Percentiles rank a stretch among this genome's conserved stretches.
These are phyloP conservation scores for Talaromyces wortmannii DNA, from an alignment of 495 filamentous ascomycete genomes.

Conservation along the genomic window DNA sequence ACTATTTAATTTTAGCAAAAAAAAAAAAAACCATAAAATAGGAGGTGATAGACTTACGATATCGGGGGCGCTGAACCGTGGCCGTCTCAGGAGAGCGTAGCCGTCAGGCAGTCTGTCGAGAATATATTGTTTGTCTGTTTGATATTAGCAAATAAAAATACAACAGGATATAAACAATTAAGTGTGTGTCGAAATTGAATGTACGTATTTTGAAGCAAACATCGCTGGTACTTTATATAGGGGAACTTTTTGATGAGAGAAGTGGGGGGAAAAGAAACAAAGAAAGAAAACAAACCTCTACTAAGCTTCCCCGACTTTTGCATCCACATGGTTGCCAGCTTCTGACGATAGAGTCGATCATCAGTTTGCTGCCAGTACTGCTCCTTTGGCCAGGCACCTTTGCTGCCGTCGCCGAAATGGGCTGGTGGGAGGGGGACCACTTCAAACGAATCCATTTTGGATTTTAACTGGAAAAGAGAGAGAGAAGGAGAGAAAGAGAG, in stretches of 20 bases:
- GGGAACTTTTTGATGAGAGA: no score
- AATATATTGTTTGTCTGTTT: constrained; percentile 38
- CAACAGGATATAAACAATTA: neutral
- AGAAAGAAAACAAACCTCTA: constrained; percentile 18
- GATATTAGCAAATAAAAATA: neutral
- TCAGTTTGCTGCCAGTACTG: constrained; percentile 11
- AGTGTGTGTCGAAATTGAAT: no score
- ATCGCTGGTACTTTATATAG: neutral
- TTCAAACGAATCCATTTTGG: constrained; percentile 9
- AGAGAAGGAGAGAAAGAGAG: neutral
- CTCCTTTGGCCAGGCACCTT: constrained; percentile 23
- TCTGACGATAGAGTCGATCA: constrained; percentile 17
- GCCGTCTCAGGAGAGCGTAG: constrained; percentile 41
- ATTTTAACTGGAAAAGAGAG: neutral
- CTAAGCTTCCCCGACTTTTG: constrained; percentile 20
- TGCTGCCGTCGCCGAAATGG: constrained; percentile 25
- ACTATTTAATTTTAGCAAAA: constrained; percentile 15
- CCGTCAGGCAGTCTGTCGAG: constrained; percentile 49
- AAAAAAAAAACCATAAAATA: neutral
- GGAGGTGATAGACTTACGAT: constrained; percentile 21
- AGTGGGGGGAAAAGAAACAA: neutral
- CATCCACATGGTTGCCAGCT: constrained; percentile 32
- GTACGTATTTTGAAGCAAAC: no score
- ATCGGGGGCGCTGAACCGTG: constrained; percentile 14
- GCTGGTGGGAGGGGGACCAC: constrained; percentile 20